Percentiles rank a stretch among this genome's conserved stretches.
These are phyloP conservation scores for Apiospora kogelbergensis DNA, from an alignment of 2,329 filamentous ascomycete genomes.

Conservation along the genomic window DNA sequence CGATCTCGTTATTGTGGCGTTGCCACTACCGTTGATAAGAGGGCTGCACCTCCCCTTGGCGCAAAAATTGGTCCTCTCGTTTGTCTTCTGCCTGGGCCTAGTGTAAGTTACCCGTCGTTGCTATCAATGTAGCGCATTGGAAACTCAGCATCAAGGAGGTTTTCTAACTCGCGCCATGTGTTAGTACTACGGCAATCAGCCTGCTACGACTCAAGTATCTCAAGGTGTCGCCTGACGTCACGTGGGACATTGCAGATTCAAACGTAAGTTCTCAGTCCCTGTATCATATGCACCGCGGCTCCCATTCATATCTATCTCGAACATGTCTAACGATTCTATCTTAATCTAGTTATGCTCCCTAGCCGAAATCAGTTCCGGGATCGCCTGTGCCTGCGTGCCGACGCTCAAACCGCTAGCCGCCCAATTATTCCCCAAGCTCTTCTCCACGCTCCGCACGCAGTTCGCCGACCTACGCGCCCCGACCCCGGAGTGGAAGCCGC, in stretches of 20 bases:
- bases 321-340: background rate
- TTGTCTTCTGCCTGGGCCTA: slow-evolving; percentile 39
- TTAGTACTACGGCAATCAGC: slow-evolving; percentile 37
- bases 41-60: slow-evolving; percentile 33
- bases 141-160: background rate
- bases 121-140: background rate
- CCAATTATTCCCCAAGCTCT: background rate
- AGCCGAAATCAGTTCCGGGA: slow-evolving; percentile 12
- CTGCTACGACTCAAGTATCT: slow-evolving; percentile 39
- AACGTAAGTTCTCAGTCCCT: background rate
- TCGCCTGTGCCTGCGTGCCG: slow-evolving; percentile 10
- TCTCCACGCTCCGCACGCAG: background rate
- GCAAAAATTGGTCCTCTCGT: slow-evolving; percentile 34
- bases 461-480: background rate
- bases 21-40: slow-evolving; percentile 36
- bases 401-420: slow-evolving; percentile 10
- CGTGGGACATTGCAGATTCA: slow-evolving; percentile 36
- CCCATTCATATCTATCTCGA: background rate
- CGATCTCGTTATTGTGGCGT: slow-evolving; percentile 35
- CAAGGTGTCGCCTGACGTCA: slow-evolving; percentile 32
- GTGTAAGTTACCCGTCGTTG: slow-evolving; percentile 30
- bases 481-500: background rate
- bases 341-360: slow-evolving; percentile 6
- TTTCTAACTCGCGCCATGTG: background rate
- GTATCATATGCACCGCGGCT: no score